Evolutionary conservation across 805 yeast species (phyloP).

Genomic region (Pichia paraexigua): DNA sequence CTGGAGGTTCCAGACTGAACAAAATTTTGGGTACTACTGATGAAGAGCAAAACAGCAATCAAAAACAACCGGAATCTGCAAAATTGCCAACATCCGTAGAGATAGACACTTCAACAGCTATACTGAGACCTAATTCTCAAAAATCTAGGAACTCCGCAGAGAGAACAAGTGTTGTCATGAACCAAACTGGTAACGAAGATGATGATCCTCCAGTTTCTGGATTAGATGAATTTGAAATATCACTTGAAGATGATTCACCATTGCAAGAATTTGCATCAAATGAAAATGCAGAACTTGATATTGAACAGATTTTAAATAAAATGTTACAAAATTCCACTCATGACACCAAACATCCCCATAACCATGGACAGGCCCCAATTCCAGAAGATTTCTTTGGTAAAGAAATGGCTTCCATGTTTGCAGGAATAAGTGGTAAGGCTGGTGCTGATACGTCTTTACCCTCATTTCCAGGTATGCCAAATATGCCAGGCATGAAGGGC

Average conservation of each 20-base stretch:
- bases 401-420: slow-evolving; percentile 16
- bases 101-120: neutral
- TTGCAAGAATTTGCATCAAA: slow-evolving; percentile 4
- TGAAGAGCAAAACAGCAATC: neutral
- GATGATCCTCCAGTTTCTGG: slow-evolving; percentile 13
- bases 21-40: slow-evolving; percentile 33
- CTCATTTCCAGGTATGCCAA: neutral
- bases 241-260: slow-evolving; percentile 11
- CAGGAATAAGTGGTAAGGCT: neutral
- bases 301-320: slow-evolving; percentile 6
- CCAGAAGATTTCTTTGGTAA: neutral
- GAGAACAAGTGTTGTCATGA: neutral
- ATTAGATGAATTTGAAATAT: slow-evolving; percentile 10
- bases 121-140: neutral
- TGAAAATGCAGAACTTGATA: slow-evolving; percentile 12
- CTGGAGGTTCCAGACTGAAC: slow-evolving; percentile 45
- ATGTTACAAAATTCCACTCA: slow-evolving; percentile 4
- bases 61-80: neutral
- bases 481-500: neutral
- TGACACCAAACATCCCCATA: neutral
- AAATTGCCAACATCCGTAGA: neutral
- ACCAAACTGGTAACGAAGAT: neutral
- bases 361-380: slow-evolving; percentile 1
- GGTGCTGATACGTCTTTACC: neutral
- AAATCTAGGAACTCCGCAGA: neutral